Evolutionary conservation across 257 asterid species (phyloP).

Genomic region (Primulina eburnea): DNA sequence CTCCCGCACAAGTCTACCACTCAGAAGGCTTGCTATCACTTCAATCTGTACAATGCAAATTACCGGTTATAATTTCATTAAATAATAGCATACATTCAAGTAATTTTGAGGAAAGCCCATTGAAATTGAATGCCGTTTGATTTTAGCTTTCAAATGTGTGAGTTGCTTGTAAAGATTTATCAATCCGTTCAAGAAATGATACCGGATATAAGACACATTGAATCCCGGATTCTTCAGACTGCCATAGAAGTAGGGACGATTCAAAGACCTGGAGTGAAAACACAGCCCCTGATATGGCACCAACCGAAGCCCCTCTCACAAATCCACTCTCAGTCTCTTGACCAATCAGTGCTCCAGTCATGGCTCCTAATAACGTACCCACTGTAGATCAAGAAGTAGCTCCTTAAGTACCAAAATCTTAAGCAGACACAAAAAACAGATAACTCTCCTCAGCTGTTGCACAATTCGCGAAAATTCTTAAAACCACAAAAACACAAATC

Average conservation of each 20-base stretch:
- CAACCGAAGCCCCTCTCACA: constrained; percentile 94
- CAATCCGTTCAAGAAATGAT: not conserved
- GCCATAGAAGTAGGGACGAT: constrained; percentile 78
- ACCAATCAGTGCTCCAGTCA: constrained; percentile 96
- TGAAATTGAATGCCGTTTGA: not conserved
- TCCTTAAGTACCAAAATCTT: constrained; percentile 14
- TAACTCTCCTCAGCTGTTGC: not conserved
- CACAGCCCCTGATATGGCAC: constrained; percentile 98
- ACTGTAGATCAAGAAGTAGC: constrained; percentile 44
- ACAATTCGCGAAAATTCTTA: not conserved
- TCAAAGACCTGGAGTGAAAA: constrained; percentile 97
- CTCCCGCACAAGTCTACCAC: constrained; percentile 96
- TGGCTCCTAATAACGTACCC: constrained; percentile 90
- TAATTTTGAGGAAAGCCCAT: not conserved
- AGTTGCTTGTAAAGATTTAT: constrained; percentile 15
- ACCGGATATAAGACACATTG: constrained; percentile 91
- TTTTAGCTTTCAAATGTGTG: not conserved
- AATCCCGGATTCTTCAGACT: constrained; percentile 89
- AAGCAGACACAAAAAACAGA: not conserved
- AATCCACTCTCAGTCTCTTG: constrained; percentile 98
- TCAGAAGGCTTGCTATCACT: constrained; percentile 83
- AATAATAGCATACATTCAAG: not conserved
- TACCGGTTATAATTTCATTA: not conserved
- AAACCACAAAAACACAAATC: too few relatives aligned
- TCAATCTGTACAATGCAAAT: constrained; percentile 59